Evolutionary conservation across 495 filamentous ascomycete species (phyloP).

Genomic region (Podospora appendiculata): DNA sequence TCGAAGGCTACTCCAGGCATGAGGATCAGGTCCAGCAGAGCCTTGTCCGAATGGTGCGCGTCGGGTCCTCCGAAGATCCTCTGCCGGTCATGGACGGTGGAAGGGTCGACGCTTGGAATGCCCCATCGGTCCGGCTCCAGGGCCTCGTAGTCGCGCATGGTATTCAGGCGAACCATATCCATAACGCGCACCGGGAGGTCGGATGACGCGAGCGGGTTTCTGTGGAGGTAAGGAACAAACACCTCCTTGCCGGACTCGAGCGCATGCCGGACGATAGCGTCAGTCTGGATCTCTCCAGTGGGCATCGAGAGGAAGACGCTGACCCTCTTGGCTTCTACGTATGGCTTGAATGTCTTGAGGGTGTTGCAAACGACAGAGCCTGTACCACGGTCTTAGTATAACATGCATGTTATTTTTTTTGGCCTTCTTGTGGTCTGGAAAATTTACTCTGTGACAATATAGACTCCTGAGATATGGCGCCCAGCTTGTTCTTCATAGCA

Average conservation of each 20-base stretch:
- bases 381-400: slow-evolving; percentile 22
- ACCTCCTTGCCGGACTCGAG: slow-evolving; percentile 70
- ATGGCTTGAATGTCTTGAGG: slow-evolving; percentile 48
- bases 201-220: slow-evolving; percentile 33
- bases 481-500: slow-evolving; percentile 57
- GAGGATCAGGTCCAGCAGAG: slow-evolving; percentile 68
- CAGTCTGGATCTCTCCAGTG: slow-evolving; percentile 71
- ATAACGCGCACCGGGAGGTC: slow-evolving; percentile 58
- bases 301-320: slow-evolving; percentile 94
- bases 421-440: neutral
- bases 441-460: slow-evolving; percentile 59
- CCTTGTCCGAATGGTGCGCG: slow-evolving; percentile 36
- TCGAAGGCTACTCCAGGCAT: slow-evolving; percentile 96
- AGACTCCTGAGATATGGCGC: slow-evolving; percentile 46
- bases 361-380: slow-evolving; percentile 50
- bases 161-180: slow-evolving; percentile 83
- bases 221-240: slow-evolving; percentile 85
- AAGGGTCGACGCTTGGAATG: slow-evolving; percentile 68
- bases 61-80: slow-evolving; percentile 59
- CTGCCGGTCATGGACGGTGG: slow-evolving; percentile 53
- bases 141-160: slow-evolving; percentile 64
- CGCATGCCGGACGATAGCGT: slow-evolving; percentile 71
- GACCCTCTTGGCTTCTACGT: slow-evolving; percentile 61
- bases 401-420: neutral
- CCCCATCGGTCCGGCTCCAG: slow-evolving; percentile 80